Percentiles rank a stretch among this genome's conserved stretches.
Evolutionary conservation across 345 rosid genomes (phyloP).

Genomic region (Moringa oleifera): DNA sequence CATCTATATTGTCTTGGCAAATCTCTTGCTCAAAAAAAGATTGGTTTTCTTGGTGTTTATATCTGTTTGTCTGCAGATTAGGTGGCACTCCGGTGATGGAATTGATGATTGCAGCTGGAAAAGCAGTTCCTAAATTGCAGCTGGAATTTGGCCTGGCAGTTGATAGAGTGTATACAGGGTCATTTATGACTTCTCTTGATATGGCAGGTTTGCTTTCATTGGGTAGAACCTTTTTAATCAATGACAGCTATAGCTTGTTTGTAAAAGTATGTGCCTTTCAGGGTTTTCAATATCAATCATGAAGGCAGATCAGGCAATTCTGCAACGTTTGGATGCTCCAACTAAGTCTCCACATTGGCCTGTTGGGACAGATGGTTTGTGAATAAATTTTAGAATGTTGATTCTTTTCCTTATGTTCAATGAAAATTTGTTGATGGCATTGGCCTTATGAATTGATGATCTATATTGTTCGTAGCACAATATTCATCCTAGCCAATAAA

Average conservation of each 20-base stretch:
- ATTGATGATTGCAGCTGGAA: constrained; percentile 89
- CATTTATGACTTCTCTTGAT: constrained; percentile 97
- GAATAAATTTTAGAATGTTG: constrained; percentile 7
- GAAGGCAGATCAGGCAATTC: constrained; percentile 69
- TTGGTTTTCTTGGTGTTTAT: no score
- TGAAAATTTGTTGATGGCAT: neutral
- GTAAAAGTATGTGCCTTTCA: constrained; percentile 25
- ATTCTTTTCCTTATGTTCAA: constrained; percentile 8
- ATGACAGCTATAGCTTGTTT: neutral
- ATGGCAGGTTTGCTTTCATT: constrained; percentile 77
- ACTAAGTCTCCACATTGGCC: constrained; percentile 99
- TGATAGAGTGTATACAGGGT: constrained; percentile 95
- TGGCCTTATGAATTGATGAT: constrained; percentile 6
- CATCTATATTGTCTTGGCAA: no score
- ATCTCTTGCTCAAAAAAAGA: no score
- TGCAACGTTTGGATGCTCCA: constrained; percentile 76
- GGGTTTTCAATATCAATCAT: constrained; percentile 93
- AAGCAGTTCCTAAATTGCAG: constrained; percentile 88
- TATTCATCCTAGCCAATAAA: neutral
- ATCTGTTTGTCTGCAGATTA: constrained; percentile 49
- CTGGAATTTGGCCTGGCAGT: constrained; percentile 93
- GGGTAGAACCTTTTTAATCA: neutral
- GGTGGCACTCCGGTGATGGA: constrained; percentile 96
- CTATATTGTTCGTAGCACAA: constrained; percentile 2
- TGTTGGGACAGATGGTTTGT: constrained; percentile 78